Evolutionary conservation across 768 basidiomycete species (phyloP).

Genomic region (Lactarius tabidus): DNA sequence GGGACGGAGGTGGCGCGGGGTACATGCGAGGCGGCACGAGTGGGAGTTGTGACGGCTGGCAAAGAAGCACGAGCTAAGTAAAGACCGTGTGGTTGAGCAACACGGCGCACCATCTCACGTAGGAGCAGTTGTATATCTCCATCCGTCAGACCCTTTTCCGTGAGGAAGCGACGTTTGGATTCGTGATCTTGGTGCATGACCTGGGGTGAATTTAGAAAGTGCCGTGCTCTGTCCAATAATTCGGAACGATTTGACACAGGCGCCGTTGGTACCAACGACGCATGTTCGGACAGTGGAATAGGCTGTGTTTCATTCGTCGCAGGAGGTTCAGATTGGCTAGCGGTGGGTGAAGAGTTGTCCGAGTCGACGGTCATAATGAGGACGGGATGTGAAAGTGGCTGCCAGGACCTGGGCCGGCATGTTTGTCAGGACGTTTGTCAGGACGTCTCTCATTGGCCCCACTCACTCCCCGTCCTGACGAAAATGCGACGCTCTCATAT

Average conservation of each 20-base stretch:
- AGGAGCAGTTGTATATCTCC: constrained; percentile 57
- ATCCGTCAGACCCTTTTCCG: constrained; percentile 65
- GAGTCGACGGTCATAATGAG: constrained; percentile 16
- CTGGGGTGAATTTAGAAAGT: constrained; percentile 65
- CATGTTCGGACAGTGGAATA: constrained; percentile 4
- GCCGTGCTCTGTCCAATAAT: constrained; percentile 47
- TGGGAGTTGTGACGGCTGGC: constrained; percentile 37
- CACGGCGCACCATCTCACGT: constrained; percentile 47
- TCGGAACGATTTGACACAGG: constrained; percentile 20
- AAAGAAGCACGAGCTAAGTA: neutral
- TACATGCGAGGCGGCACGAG: constrained; percentile 68
- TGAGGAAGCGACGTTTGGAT: constrained; percentile 60
- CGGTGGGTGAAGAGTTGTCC: constrained; percentile 4
- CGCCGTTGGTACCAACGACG: neutral
- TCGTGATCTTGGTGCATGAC: constrained; percentile 51
- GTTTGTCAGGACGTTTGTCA: neutral
- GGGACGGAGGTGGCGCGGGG: constrained; percentile 64
- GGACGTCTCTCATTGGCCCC: too few species aligned
- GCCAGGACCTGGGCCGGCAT: neutral
- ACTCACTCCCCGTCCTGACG: neutral
- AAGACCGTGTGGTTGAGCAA: constrained; percentile 25
- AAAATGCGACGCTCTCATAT: neutral
- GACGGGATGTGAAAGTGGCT: neutral
- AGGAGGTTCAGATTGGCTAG: neutral
- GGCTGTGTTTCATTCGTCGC: neutral